These are phyloP conservation scores for Sordariomycetes sp. DNA, from an alignment of 2,329 filamentous ascomycete species.

Conservation along the genomic window DNA sequence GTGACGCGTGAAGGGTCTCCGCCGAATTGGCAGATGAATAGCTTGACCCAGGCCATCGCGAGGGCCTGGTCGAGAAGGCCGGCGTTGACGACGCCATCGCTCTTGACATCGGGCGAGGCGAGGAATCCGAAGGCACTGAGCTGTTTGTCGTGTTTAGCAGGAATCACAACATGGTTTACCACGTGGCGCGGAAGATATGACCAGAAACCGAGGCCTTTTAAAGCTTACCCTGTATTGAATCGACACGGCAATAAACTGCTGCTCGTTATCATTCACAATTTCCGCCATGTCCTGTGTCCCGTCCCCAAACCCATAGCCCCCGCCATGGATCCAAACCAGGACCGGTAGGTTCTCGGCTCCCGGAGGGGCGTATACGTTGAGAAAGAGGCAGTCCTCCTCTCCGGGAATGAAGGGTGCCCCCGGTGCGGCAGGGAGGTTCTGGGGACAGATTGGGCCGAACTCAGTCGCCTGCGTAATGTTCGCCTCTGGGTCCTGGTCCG, in stretches of 20 bases:
- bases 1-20: constrained; percentile 39
- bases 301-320: constrained; percentile 11
- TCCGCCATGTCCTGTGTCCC: constrained; percentile 9
- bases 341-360: constrained; percentile 27
- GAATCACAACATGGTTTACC: no score
- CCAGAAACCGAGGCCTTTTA: background rate
- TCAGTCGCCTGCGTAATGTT: constrained; percentile 14
- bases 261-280: constrained; percentile 15
- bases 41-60: constrained; percentile 40
- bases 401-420: constrained; percentile 13
- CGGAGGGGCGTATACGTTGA: constrained; percentile 32
- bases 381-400: constrained; percentile 32
- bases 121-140: constrained; percentile 34
- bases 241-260: constrained; percentile 24
- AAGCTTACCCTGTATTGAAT: constrained; percentile 20
- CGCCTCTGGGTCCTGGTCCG: constrained; percentile 3
- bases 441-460: constrained; percentile 15
- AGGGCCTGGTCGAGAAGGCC: constrained; percentile 40
- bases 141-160: no score
- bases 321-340: constrained; percentile 35
- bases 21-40: constrained; percentile 39
- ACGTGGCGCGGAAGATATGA: no score
- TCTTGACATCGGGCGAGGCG: constrained; percentile 27
- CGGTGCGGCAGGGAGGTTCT: constrained; percentile 12
- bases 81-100: constrained; percentile 28